Percentiles rank a stretch among this genome's conserved stretches.
phyloP scores from a whole-genome alignment of 2,329 filamentous ascomycete species.

The Scytalidium sp. region DNA sequence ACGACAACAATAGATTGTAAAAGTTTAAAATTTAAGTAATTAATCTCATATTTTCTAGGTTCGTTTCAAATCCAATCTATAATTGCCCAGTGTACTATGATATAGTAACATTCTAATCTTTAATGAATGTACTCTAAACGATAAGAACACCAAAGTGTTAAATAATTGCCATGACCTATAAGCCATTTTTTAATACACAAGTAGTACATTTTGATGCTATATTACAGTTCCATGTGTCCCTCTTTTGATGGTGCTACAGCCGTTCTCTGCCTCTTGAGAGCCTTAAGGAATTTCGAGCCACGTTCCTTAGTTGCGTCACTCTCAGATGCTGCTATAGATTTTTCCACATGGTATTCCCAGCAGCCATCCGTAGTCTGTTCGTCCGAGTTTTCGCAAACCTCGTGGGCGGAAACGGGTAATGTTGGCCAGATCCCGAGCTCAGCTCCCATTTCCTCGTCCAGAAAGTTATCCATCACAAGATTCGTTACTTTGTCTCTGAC shows the following conservation, averaged over 20 bases:
- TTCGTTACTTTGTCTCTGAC: constrained; percentile 54
- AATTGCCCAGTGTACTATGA: no score
- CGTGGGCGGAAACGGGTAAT: constrained; percentile 29
- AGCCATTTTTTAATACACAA: background rate
- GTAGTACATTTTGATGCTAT: background rate
- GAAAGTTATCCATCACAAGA: constrained; percentile 61
- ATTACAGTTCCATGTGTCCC: background rate
- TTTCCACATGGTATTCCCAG: constrained; percentile 52
- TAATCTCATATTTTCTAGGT: no score
- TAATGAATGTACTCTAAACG: no score
- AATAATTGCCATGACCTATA: no score
- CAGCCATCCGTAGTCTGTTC: constrained; percentile 46
- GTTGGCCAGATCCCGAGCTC: constrained; percentile 54
- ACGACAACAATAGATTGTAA: no score
- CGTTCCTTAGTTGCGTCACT: constrained; percentile 13
- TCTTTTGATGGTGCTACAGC: background rate
- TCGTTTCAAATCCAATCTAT: no score
- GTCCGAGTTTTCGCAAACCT: constrained; percentile 32
- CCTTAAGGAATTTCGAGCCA: constrained; percentile 22
- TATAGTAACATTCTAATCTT: no score
- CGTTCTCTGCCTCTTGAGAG: constrained; percentile 14
- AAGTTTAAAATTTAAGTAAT: no score
- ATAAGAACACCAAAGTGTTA: no score
- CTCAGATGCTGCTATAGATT: constrained; percentile 11
- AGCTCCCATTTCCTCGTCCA: constrained; percentile 64